Conservation (phyloP, 2,329 filamentous ascomycete genomes). For the Gnomoniopsis smithogilvyi region DNA sequence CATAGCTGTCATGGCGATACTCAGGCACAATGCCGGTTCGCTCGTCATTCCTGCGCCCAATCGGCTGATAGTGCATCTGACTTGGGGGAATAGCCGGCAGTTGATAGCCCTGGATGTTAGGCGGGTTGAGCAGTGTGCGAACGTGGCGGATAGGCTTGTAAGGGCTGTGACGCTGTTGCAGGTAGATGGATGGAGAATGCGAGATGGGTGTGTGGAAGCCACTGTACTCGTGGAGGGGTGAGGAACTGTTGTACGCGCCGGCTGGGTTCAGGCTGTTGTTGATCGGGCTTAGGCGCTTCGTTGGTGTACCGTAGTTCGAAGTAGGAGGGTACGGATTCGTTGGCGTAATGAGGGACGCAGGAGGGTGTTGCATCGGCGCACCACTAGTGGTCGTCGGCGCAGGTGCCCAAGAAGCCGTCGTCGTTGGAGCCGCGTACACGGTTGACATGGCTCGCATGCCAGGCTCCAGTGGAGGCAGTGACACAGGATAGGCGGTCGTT, state of each 20-base stretch:
- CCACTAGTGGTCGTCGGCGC: conserved; percentile 32
- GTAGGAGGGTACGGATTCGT: conserved; percentile 22
- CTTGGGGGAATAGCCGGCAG: conserved; percentile 54
- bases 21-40: conserved; percentile 70
- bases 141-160: conserved; percentile 89
- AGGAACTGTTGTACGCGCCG: conserved; percentile 58
- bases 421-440: conserved; percentile 61
- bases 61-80: conserved; percentile 80
- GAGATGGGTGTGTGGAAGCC: conserved; percentile 62
- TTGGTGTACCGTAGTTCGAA: conserved; percentile 41
- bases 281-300: conserved; percentile 51
- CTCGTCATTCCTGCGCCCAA: conserved; percentile 66
- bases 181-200: conserved; percentile 82
- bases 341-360: conserved; percentile 30
- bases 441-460: conserved; percentile 72
- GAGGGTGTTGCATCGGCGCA: conserved; percentile 23
- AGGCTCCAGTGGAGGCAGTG: conserved; percentile 60
- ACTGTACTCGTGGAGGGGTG: conserved; percentile 64
- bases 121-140: conserved; percentile 85
- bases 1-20: conserved; percentile 31
- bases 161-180: conserved; percentile 85
- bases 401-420: conserved; percentile 33
- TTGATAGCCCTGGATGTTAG: conserved; percentile 74
- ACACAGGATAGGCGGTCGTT: conserved; percentile 37
- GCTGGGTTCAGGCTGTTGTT: conserved; percentile 37